Evolutionary conservation across 805 yeast genomes (phyloP), one percentile per base, ranked within the genome.

Genomic region (Candida ovalis): DNA sequence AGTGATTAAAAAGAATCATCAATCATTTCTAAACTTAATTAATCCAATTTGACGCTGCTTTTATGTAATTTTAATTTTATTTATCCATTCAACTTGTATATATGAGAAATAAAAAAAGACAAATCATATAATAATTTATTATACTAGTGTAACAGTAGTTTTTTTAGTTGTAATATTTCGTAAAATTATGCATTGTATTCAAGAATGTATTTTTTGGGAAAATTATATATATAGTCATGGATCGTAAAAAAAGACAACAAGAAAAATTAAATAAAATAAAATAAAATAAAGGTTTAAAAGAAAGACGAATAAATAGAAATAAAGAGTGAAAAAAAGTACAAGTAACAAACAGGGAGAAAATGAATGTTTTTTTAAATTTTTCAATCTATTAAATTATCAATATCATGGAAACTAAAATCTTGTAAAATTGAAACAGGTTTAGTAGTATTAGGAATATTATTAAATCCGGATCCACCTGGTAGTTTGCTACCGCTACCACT

Each of bases 351-450:
- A n/a, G n/a, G n/a, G n/a, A n/a, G n/a, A n/a, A n/a, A n/a, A n/a
- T n/a, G n/a, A n/a, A n/a, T n/a, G n/a, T n/a, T 30, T 7, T 13
- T 30, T 8, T 17, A 13, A 30, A 30, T 6, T 13, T 5, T 6
- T 35, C 21, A 39, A 39, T 39, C 28, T 39, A 24, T 24, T n/a
- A 39, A 27, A 40, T 56, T 54, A 27, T 54, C 59, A 36, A 54
- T 58, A 44, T 56, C 59, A 48, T 50, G 55, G 37, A 58, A 46
- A n/a, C 30, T 47, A 38, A 21, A 52, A 38, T 50, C 46, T 36
- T 17, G 15, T 19, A 27, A 12, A 12, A 4, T 9, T 23, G n/a
- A 13, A 28, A 17, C 18, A n/a, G 9, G 7, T 13, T 15, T 21
- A 10, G 27, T 13, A 10, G 15, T 24, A 10, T 2, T n/a, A 12